Evolutionary conservation across 805 yeast genomes (phyloP).

Genomic region (Saccharomycopsis amapae): DNA sequence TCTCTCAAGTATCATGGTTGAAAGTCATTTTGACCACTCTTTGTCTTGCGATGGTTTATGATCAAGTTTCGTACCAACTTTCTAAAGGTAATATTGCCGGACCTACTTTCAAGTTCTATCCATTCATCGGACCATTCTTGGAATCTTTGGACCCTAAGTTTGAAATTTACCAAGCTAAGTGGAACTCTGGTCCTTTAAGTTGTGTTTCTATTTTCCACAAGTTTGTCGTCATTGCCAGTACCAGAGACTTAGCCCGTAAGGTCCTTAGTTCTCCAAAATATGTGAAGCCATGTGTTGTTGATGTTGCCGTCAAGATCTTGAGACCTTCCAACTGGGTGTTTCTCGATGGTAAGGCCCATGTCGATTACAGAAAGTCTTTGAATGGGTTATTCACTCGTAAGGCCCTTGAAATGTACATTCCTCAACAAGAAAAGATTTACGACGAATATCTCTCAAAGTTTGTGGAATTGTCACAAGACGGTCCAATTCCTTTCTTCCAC

Average conservation of each 20-base stretch:
- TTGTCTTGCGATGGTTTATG: conserved; percentile 49
- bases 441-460: conserved; percentile 72
- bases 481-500: conserved; percentile 75
- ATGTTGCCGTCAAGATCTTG: conserved; percentile 87
- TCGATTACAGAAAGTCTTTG: conserved; percentile 84
- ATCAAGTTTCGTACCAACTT: conserved; percentile 70
- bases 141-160: conserved; percentile 94
- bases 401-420: conserved; percentile 80
- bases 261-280: conserved; percentile 76
- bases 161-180: conserved; percentile 84
- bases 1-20: conserved; percentile 40
- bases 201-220: conserved; percentile 98
- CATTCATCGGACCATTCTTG: conserved; percentile 91
- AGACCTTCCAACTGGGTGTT: conserved; percentile 98
- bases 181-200: conserved; percentile 90
- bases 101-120: conserved; percentile 83
- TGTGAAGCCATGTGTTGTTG: conserved; percentile 97
- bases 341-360: conserved; percentile 90
- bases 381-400: conserved; percentile 82
- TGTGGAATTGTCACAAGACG: conserved; percentile 48
- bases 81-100: conserved; percentile 89
- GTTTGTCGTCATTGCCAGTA: conserved; percentile 89
- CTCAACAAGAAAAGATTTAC: conserved; percentile 77
- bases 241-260: conserved; percentile 83
- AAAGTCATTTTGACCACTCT: conserved; percentile 42